These are phyloP conservation scores for Podila minutissima DNA, from an alignment of 192 early-diverging fungal genomes.

Conservation along the genomic window DNA sequence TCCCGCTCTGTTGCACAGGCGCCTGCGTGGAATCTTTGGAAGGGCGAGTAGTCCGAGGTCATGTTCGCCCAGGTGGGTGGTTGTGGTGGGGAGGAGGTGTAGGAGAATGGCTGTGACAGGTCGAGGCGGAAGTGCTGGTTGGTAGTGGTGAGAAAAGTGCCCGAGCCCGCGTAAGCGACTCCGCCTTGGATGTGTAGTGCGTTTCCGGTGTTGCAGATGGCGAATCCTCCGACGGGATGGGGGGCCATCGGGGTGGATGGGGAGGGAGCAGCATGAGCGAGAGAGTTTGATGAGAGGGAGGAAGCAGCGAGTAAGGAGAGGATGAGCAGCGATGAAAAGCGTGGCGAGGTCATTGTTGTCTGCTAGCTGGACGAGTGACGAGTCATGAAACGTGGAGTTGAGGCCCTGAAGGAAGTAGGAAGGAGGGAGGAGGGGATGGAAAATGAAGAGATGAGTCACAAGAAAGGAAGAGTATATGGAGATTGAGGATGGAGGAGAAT, in stretches of 20 bases:
- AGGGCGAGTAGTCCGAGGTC: conserved; percentile 36
- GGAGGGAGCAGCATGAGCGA: background rate
- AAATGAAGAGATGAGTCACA: too few relatives aligned
- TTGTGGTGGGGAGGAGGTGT: background rate
- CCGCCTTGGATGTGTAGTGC: conserved; percentile 43
- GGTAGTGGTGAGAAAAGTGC: conserved; percentile 25
- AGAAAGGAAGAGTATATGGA: too few relatives aligned
- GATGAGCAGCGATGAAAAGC: background rate
- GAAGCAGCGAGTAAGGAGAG: background rate
- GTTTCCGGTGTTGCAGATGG: conserved; percentile 27
- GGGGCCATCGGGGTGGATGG: background rate
- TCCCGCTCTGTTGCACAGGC: conserved; percentile 21
- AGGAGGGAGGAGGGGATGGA: background rate
- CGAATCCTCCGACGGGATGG: conserved; percentile 41
- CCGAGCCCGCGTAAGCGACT: conserved; percentile 15
- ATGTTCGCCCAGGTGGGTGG: conserved; percentile 35
- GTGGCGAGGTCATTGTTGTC: too few relatives aligned
- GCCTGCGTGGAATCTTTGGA: conserved; percentile 40
- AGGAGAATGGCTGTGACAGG: conserved; percentile 29
- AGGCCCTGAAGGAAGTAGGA: background rate
- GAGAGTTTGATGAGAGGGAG: background rate
- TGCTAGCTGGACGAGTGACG: too few relatives aligned
- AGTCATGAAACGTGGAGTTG: too few relatives aligned
- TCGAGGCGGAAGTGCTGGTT: conserved; percentile 48
- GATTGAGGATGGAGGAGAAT: background rate